Evolutionary conservation across 805 yeast species (phyloP), one percentile per base, ranked within the genome.

Genomic region (Kazachstania martiniae): DNA sequence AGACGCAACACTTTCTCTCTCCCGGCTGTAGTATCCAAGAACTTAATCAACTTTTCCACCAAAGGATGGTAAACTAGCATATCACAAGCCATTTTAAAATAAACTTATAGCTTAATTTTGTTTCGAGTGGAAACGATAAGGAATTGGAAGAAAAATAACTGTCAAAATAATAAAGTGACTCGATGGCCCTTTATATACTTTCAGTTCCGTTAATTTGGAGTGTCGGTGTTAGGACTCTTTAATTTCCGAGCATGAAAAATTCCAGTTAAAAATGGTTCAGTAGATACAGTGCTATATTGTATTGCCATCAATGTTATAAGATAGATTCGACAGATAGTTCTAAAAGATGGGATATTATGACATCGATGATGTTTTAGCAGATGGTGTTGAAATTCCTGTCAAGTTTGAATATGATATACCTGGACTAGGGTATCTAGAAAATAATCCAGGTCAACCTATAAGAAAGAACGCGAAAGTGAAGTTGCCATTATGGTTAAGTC

Each of bases 401-500:
- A 72, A 70, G 33, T 85, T 87, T 61, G 77, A 79, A 41, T 69
- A 77, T 28, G 68, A 78, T 0, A 78, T 85, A 6, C 93, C 94
- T 0, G 89, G 91, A 0, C 61, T 89, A n/a, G 96, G 95, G 3
- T 84, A 78, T 47, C 62, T 89, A 5, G 87, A 80, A 47, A 85
- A 87, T 6, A 73, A 78, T 38, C 82, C 85, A 1, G 83, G 80
- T 1, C 67, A 72, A 40, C 55, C 59, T n/a, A 58, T 63, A n/a
- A 42, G 39, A 24, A 45, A 72, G 44, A 76, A 74, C 21, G 65
- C 86, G 3, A 75, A 74, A 46, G 47, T 85, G 3, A 87, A 82
- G 36, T 63, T 89, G 16, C 97, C 97, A 0, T 55, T 86, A 18
- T 89, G 97, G 97, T 58, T 89, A 25, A 93, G 95, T 0, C 77